phyloP scores from a whole-genome alignment of 495 filamentous ascomycete genomes.

The Neurospora sp. region DNA sequence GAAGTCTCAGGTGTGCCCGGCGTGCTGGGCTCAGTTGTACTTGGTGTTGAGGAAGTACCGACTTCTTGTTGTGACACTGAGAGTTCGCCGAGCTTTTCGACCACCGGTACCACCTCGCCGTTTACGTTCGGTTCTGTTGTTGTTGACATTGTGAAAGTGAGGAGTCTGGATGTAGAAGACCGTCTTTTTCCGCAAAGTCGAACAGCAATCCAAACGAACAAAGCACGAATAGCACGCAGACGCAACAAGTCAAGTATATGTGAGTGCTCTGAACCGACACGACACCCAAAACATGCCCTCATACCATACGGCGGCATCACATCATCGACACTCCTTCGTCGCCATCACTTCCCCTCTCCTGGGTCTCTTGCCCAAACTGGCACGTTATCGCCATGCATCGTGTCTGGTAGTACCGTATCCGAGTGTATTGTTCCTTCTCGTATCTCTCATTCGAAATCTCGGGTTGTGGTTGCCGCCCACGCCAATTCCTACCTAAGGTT shows the following conservation, averaged over 20 bases:
- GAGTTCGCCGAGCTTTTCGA: constrained; percentile 1
- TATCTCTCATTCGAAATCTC: not conserved
- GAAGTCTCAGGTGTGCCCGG: not conserved
- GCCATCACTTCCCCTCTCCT: not conserved
- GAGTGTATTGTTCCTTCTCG: not conserved
- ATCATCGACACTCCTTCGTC: not conserved
- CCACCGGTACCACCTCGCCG: not conserved
- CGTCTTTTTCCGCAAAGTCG: not conserved
- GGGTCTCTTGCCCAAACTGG: not conserved
- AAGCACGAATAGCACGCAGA: not conserved
- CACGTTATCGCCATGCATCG: not conserved
- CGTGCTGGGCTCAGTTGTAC: not conserved
- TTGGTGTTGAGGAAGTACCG: not conserved
- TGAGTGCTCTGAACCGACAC: not conserved
- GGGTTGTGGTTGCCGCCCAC: not conserved
- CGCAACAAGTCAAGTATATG: not conserved
- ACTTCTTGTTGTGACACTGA: constrained; percentile 1
- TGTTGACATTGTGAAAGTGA: not conserved
- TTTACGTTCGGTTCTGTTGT: not conserved
- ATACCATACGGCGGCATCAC: not conserved
- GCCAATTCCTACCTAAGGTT: not conserved
- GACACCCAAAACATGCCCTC: not conserved
- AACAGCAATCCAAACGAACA: not conserved
- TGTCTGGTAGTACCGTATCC: not conserved
- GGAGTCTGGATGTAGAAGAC: not conserved